These are phyloP conservation scores for Dendrostoma leiphaemia DNA, from an alignment of 2,329 filamentous ascomycete genomes.

Conservation along the genomic window DNA sequence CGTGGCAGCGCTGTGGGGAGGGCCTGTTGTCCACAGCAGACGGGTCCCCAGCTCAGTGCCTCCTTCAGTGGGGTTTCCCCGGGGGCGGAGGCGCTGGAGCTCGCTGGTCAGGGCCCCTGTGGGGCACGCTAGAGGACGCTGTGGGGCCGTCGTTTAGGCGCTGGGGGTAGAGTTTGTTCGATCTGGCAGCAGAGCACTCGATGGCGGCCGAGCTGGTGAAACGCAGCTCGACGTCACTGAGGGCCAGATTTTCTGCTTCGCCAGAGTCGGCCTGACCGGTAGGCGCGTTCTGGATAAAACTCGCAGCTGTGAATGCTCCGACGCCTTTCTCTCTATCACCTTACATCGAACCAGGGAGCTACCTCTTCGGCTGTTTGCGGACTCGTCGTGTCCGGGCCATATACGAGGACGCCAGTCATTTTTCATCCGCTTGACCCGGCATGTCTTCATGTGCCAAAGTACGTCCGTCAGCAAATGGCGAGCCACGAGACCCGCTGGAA, in stretches of 20 bases:
- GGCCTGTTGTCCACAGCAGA: too few species aligned
- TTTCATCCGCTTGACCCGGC: too few species aligned
- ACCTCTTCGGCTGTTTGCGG: too few species aligned
- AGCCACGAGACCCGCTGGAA: not conserved
- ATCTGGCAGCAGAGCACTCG: slow-evolving; percentile 14
- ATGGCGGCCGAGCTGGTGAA: slow-evolving; percentile 12
- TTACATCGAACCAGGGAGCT: too few species aligned
- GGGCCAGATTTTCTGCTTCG: slow-evolving; percentile 1
- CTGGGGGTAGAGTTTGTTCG: not conserved
- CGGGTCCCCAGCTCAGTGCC: too few species aligned
- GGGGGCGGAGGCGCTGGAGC: not conserved
- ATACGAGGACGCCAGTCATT: too few species aligned
- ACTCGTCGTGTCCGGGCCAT: too few species aligned
- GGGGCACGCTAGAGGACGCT: not conserved
- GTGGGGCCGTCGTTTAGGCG: not conserved
- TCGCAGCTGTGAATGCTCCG: slow-evolving; percentile 10
- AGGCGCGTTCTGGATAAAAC: not conserved
- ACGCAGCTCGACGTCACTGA: slow-evolving; percentile 19
- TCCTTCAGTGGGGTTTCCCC: slow-evolving; percentile 9
- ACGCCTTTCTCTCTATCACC: too few species aligned
- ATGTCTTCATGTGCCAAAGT: too few species aligned
- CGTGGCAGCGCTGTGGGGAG: slow-evolving; percentile 1
- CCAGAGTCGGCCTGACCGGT: not conserved
- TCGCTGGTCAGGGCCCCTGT: not conserved
- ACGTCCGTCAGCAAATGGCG: not conserved